Conservation (phyloP, 352 stramenopile genomes). For the Phytophthora tentaculata region DNA sequence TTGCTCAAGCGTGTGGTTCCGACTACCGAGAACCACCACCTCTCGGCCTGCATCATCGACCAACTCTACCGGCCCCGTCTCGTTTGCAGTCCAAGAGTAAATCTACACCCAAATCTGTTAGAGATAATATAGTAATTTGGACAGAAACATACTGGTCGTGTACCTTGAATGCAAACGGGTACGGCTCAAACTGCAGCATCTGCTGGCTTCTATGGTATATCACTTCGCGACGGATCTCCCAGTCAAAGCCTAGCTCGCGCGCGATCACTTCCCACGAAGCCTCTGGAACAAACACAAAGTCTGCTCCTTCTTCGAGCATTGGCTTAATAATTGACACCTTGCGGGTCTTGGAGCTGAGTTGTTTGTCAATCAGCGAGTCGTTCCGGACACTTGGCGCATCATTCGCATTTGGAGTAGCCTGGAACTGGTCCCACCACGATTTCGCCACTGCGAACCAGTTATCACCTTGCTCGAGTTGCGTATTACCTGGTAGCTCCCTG, state of each 20-base stretch:
- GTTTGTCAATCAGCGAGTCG: conserved; percentile 24
- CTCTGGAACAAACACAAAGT: conserved; percentile 31
- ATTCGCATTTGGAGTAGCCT: conserved; percentile 3
- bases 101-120: too few relatives aligned
- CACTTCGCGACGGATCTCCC: conserved; percentile 30
- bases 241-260: conserved; percentile 24
- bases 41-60: conserved; percentile 8
- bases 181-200: conserved; percentile 19
- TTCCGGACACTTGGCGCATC: conserved; percentile 23
- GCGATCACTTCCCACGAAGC: conserved; percentile 23
- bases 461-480: conserved; percentile 25
- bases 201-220: conserved; percentile 23
- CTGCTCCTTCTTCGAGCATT: conserved; percentile 20
- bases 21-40: conserved; percentile 25
- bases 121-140: neutral
- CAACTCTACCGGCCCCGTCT: conserved; percentile 13
- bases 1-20: conserved; percentile 18
- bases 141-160: neutral
- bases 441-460: conserved; percentile 29
- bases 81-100: conserved; percentile 17
- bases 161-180: conserved; percentile 30
- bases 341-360: conserved; percentile 22
- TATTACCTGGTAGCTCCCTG: conserved; percentile 8
- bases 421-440: conserved; percentile 30
- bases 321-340: conserved; percentile 28